Base-by-base conservation (phyloP, 2,329 filamentous ascomycete genomes). In the Pseudohalonectria lignicola region DNA sequence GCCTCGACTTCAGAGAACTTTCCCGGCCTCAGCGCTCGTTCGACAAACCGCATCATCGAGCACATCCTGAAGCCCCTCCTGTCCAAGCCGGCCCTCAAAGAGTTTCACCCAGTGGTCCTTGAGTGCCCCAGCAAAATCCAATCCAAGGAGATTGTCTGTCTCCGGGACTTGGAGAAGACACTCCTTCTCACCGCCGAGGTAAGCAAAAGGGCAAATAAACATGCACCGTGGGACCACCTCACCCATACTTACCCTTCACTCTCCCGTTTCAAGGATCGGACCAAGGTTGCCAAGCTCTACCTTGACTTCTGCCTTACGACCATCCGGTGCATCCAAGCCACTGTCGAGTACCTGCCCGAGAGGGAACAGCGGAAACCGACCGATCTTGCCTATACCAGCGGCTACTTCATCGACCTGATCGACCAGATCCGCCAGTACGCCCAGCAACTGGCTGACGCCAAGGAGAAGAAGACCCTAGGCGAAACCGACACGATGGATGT, bases 351-450 rank as follows among this genome's bases (percentile, higher is more conserved):
- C 61, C 71, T 95, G 47, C 81, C 76, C 68, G 86, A 93, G 57
- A 79, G 79, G 57, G 88, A 96, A 60, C 85, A 90, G 64, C 80
- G 81, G 48, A 78, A 86, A 57, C 82, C 85, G 43, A 69, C 76
- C 61, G 90, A 96, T 61, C 80, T 83, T 52, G 86, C 87, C 48
- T 96, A 95, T 69, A 92, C 82, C 71, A 86, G 84, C 73, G 86
- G 86, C 56, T 96, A 96, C 64, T 95, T 95, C 59, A 82, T 95
- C 64, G 90, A 96, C 66, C 79, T 96, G 44, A 81, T 93, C 59
- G 86, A 93, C 59, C 88, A 95, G 74, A 87, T 95, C 51, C 77
- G 80, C 57, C 76, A 86, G 57, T 94, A 94, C 75, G 88, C 86
- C 43, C 76, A 79, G 52, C 84, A 92, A 57, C 78, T 95, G 52